Evolutionary conservation across 495 filamentous ascomycete species (phyloP), one percentile per base, ranked within the genome.

Genomic region (Xylaria sp.): DNA sequence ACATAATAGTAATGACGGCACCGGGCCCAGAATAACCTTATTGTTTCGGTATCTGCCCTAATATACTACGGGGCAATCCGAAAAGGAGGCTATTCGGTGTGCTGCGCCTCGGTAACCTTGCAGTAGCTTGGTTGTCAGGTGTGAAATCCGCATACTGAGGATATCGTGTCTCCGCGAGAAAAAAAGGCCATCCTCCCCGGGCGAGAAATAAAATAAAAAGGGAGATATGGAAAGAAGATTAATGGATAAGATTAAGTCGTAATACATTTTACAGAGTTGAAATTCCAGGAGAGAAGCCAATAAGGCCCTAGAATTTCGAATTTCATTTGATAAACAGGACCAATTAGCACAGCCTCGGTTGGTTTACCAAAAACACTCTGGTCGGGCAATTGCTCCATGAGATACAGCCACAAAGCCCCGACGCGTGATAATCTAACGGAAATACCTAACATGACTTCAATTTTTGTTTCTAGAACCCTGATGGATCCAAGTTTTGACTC

Each of bases 31-130:
- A 37, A n/a, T 5, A 21, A n/a, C 1, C 5, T 41, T 35, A 4
- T 26, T 19, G 3, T 61, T 40, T 40, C 17, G 58, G 8, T 41
- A 14, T 61, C 58, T 40, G 33, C 19, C 29, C 11, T 9, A n/a
- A 61, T 41, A 24, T 61, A 3, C 58, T 35, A 9, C 58, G 58
- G 35, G n/a, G 55, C 14, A 37, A 17, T 21, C 33, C 35, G 58
- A 61, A 61, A 37, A 15, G 19, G 2, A 35, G 33, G 35, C 19
- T 24, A 61, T 43, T 61, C 58, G 58, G 58, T 61, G 58, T 61
- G 35, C 58, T 61, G 33, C 35, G 29, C 19, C 31, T 58, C 19
- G 19, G 31, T 17, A n/a, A 31, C 55, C 17, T 21, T 57, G 29
- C 7, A 7, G 5, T n/a, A 19, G 26, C 31, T 55, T 55, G 12